Base-by-base conservation (phyloP, 345 rosid species). In the Lenwebbia sp. region DNA sequence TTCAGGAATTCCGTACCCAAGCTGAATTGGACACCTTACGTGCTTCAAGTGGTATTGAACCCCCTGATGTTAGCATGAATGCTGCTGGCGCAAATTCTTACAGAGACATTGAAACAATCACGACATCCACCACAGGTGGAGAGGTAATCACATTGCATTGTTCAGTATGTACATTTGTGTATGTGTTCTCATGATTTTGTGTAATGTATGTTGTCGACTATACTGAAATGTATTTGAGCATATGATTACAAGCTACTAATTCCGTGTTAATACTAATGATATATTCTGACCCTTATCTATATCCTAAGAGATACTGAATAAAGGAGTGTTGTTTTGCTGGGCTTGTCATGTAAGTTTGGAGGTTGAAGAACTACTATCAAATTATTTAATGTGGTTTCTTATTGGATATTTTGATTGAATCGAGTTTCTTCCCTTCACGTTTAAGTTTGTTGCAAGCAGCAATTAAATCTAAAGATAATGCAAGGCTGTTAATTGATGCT, bases 1-100 rank as follows among this genome's bases (percentile, higher is more conserved):
- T 96, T 91, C 99, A 96, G 88, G 99, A 95, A 90, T 96, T 93
- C 90, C 93, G 97, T 90, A 94, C 98, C 57, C 97, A 91, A 85
- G 88, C 95, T 90, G 99, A 96, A 89, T 75, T 93, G 88, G 94
- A 92, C 78, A 92, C 87, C 85, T 88, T 90, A 82, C 91, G 82
- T 62, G 92, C 91, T 85, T 94, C 95, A 4, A 88, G 85, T 82
- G 84, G 89, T 50, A 50, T 86, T 65, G 96, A 92, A 70, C 92
- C 93, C 83, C 90, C 91, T 75, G 88, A 86, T 84, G 93, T 92
- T 88, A 88, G 90, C 57, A 88, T 86, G 86, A 91, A 86, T 87
- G 88, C 87, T 87, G 90, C 84, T 83, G 92, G 93, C 88, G 86
- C 86, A 85, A 87, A 87, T 83, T 93, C 92, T 25, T 90, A 87